Evolutionary conservation across 75 land plant genomes (phyloP).

Genomic region (Azolla pinnata): DNA sequence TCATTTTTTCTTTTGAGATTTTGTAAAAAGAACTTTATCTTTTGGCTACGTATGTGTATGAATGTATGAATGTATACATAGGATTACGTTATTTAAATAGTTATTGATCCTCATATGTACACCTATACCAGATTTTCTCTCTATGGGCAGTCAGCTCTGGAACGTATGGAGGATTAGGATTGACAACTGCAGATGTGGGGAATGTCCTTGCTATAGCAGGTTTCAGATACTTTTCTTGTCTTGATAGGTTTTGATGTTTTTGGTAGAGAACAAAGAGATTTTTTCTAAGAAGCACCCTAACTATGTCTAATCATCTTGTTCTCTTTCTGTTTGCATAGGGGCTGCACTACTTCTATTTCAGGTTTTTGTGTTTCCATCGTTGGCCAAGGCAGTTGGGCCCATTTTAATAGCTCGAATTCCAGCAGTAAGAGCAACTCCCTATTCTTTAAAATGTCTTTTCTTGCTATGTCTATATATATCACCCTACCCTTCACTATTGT

Average conservation of each 20-base stretch:
- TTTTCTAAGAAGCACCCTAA: background rate
- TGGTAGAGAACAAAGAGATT: background rate
- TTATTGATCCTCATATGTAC: slow-evolving; percentile 2
- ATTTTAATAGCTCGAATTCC: slow-evolving; percentile 18
- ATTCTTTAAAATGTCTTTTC: no score
- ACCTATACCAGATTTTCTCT: slow-evolving; percentile 35
- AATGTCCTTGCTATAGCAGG: slow-evolving; percentile 37
- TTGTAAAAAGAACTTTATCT: no score
- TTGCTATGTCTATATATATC: no score
- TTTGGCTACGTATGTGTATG: no score
- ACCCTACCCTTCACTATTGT: no score
- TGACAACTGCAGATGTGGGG: slow-evolving; percentile 43
- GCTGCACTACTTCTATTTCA: slow-evolving; percentile 26
- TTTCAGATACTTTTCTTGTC: slow-evolving; percentile 7
- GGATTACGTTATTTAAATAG: background rate
- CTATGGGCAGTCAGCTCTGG: slow-evolving; percentile 47
- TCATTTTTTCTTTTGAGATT: background rate
- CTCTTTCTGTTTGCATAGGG: slow-evolving; percentile 14
- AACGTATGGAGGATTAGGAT: slow-evolving; percentile 31
- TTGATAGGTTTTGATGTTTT: background rate
- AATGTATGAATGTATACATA: background rate
- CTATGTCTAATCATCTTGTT: background rate
- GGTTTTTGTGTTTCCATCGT: slow-evolving; percentile 18
- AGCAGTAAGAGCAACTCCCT: no score
- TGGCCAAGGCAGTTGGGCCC: slow-evolving; percentile 25